Evolutionary conservation across 805 yeast genomes (phyloP), one percentile per base, ranked within the genome.

Genomic region (Ogataea methylovora): DNA sequence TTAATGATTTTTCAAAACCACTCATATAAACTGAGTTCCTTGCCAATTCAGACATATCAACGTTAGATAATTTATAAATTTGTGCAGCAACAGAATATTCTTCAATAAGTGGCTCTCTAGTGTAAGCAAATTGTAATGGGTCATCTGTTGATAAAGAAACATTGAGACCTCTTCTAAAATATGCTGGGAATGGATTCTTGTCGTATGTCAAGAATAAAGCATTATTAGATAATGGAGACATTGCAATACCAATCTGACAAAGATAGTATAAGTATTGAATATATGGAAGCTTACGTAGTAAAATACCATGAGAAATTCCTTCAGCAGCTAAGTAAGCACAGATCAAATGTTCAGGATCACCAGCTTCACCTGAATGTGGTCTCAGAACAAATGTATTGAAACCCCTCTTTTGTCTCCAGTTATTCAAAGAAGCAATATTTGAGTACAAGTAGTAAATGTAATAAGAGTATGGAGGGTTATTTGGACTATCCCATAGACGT

Each of bases 331-430:
- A 61, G 50, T 83, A 92, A 2, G 98, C 88, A 33, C 88, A 73
- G 29, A 88, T 84, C 52, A 94, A 68, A 64, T 92, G 98, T 52
- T 92, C 97, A 1, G 97, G 97, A 53, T 92, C 98, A 40, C 99
- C 99, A n/a, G 98, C 99, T 60, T 92, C 99, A 43, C 99, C 99
- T 47, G 95, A 85, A 58, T 92, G 99, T 4, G 99, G 99, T 50
- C 98, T 74, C 48, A 92, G 65, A n/a, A 86, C 94, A 60, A 92
- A 80, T 0, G 97, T 88, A 56, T 84, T 88, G 60, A 76, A 83
- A 0, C 84, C 82, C 38, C 88, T 71, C 38, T 65, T 69, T 23
- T 68, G 62, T 60, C 99, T 75, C 76, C 90, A 82, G 43, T 80
- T 77, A 53, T 92, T 92, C 56, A 92, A 69, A 8, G 95, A 75